Percentiles rank a stretch among this genome's conserved stretches.
phyloP scores from a whole-genome alignment of 306 rosid genomes.

The Prosopis cineraria region DNA sequence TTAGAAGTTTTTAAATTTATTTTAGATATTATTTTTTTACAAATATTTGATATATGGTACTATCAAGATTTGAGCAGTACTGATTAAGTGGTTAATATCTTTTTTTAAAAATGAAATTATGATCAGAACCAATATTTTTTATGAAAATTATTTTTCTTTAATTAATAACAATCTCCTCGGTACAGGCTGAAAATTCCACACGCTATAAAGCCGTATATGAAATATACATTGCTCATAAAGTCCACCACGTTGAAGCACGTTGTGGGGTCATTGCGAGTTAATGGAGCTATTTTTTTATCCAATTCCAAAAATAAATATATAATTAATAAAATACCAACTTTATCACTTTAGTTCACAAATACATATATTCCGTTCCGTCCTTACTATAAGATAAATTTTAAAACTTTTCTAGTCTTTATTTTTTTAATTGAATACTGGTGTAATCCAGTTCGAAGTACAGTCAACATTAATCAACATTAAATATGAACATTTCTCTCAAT shows the following conservation, averaged over 20 bases:
- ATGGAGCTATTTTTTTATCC: constrained; percentile 41
- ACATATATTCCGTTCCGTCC: no score
- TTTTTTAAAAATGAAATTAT: neutral
- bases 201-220: constrained; percentile 26
- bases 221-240: constrained; percentile 48
- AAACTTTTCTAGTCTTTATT: no score
- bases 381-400: no score
- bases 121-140: neutral
- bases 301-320: neutral
- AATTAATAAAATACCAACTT: constrained; percentile 29
- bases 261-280: constrained; percentile 64
- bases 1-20: neutral
- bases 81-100: neutral
- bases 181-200: constrained; percentile 15
- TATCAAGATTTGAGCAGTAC: no score
- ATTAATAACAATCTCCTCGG: constrained; percentile 7
- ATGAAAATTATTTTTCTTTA: neutral
- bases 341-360: constrained; percentile 26
- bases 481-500: no score
- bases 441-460: no score
- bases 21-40: no score
- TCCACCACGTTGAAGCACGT: constrained; percentile 73
- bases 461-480: no score
- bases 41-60: no score
- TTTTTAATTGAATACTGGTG: no score